Base-by-base conservation (phyloP, 805 yeast genomes). In the Jamesozyma piceae region DNA sequence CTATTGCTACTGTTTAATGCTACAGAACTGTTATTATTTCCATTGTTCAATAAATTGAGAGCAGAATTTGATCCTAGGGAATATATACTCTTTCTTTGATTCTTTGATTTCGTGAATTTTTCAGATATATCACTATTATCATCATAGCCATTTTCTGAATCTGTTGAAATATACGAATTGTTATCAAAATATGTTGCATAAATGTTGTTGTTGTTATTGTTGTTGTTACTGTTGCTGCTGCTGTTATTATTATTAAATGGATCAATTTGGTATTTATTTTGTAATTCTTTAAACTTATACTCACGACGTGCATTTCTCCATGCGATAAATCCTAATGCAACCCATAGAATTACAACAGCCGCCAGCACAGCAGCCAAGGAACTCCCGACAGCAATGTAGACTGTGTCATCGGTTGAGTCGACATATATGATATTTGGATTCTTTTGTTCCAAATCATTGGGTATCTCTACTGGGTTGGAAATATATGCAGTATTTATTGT, bases 341-440 rank as follows among this genome's bases (percentile, higher is more conserved):
- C 37, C 47, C 68, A 47, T 2, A 60, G 40, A 4, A 57, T 19
- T 2, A 48, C 35, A 3, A 60, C 30, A 2, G 58, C 39, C 2
- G 61, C 19, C 15, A 75, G 57, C 2, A 80, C 59, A 27, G 76
- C 74, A 0, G 80, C 85, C 14, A 84, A 68, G 30, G 78, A 72
- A 21, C 78, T 69, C 2, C 92, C 95, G 45, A 83, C 78, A 0
- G 82, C 82, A 36, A 85, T 82, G 63, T 83, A 85, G 3, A 83
- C 85, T 1, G 90, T 79, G 3, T 92, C 94, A 38, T 73, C 70
- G 1, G 82, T 80, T 5, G 35, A 27, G 5, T 13, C 34, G 22
- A 11, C 13, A 4, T 27, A 20, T 14, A 11, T 10, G 13, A 42
- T 33, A 29, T 37, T 18, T 21, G 44, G 44, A 29, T 42, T 42